A percentile compares a stretch with the other conserved stretches of the same genome.
These are phyloP conservation scores for Hygrocybe coccinea DNA, from an alignment of 768 basidiomycete species.

Conservation along the genomic window DNA sequence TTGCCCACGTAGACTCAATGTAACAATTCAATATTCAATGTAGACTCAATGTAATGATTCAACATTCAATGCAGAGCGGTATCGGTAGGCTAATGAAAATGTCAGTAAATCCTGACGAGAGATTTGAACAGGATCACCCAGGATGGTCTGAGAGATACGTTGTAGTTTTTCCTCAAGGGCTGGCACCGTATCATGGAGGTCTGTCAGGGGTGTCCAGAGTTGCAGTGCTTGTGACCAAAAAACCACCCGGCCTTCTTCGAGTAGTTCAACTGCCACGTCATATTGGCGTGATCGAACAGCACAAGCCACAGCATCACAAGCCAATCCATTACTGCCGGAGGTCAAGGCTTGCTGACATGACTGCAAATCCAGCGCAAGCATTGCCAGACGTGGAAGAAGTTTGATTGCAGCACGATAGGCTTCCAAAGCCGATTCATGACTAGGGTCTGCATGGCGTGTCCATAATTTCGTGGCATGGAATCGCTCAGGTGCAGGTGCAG, in stretches of 20 bases:
- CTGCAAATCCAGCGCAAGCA: constrained; percentile 14
- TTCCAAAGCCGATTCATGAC: too few species aligned
- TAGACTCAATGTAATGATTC: too few species aligned
- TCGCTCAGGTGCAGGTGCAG: constrained; percentile 7
- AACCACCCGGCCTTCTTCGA: constrained; percentile 30
- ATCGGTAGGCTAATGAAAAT: too few species aligned
- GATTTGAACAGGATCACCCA: too few species aligned
- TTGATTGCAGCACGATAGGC: constrained; percentile 25
- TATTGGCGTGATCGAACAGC: constrained; percentile 20
- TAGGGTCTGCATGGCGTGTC: neutral
- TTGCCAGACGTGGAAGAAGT: constrained; percentile 16
- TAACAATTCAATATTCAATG: too few species aligned
- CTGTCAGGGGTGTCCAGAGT: constrained; percentile 21
- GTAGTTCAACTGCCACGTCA: constrained; percentile 25
- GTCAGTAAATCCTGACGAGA: too few species aligned
- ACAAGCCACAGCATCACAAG: constrained; percentile 23
- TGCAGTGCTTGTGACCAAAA: constrained; percentile 30
- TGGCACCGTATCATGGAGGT: constrained; percentile 14
- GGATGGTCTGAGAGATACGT: neutral
- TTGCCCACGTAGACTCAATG: too few species aligned
- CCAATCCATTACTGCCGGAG: too few species aligned
- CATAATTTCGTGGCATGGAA: neutral
- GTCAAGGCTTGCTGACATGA: constrained; percentile 15
- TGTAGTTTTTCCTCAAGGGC: constrained; percentile 12
- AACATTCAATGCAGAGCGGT: too few species aligned